Conservation (phyloP, 192 early-diverging fungal species). For the Gorgonomyces haynaldii region DNA sequence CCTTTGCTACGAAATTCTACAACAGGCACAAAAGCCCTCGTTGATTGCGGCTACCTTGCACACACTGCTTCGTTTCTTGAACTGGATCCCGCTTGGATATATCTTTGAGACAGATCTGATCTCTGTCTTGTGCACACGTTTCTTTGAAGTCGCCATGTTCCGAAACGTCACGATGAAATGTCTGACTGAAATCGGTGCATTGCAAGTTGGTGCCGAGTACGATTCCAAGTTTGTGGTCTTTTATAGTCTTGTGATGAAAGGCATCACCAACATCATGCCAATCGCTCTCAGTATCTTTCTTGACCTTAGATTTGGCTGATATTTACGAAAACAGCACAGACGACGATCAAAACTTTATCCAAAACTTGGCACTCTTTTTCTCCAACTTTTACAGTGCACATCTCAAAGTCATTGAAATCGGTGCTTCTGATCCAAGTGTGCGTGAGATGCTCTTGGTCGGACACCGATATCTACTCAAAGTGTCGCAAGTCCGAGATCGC, state of each 20-base stretch:
- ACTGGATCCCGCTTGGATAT: constrained; percentile 97
- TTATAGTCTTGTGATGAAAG: constrained; percentile 69
- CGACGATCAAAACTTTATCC: constrained; percentile 91
- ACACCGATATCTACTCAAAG: constrained; percentile 81
- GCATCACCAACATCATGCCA: constrained; percentile 60
- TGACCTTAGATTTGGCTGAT: constrained; percentile 54
- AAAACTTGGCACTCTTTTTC: constrained; percentile 87
- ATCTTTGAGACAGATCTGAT: constrained; percentile 95
- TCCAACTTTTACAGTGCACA: constrained; percentile 77
- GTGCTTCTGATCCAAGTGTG: not conserved
- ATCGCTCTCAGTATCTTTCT: constrained; percentile 44
- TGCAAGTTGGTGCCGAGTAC: constrained; percentile 70
- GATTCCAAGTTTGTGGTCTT: constrained; percentile 76
- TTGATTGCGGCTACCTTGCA: constrained; percentile 87
- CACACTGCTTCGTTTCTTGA: constrained; percentile 88
- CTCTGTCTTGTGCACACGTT: constrained; percentile 68
- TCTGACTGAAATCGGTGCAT: constrained; percentile 90
- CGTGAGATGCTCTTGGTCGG: constrained; percentile 43
- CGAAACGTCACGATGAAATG: constrained; percentile 93
- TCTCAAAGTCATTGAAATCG: constrained; percentile 65
- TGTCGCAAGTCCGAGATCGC: constrained; percentile 86
- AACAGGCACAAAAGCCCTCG: constrained; percentile 78
- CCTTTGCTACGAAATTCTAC: constrained; percentile 87
- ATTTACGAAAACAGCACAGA: constrained; percentile 76
- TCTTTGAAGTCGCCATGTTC: constrained; percentile 75